phyloP scores from a whole-genome alignment of 164 flowering plant species.

The Santalum album region DNA sequence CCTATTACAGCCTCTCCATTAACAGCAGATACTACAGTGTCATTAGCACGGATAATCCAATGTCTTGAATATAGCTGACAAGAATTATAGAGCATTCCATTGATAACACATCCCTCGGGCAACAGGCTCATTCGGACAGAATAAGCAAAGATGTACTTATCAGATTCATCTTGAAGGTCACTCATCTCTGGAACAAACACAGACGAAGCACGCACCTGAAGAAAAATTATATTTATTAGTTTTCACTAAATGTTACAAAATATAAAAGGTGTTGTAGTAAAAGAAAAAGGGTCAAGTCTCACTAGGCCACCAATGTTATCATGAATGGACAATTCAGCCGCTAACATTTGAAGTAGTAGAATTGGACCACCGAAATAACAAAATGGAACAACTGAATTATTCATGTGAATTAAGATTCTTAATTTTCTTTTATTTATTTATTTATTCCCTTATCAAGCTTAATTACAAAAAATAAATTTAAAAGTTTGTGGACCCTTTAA shows the following conservation, averaged over 20 bases:
- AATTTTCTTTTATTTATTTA: too few relatives aligned
- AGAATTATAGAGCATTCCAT: slow-evolving; percentile 46
- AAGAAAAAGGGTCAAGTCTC: too few relatives aligned
- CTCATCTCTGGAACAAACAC: slow-evolving; percentile 70
- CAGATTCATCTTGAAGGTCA: slow-evolving; percentile 30
- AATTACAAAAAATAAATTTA: too few relatives aligned
- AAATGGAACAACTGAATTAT: too few relatives aligned
- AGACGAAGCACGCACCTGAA: slow-evolving; percentile 86
- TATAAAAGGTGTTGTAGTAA: not conserved
- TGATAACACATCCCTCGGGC: slow-evolving; percentile 47
- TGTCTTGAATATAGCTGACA: slow-evolving; percentile 82
- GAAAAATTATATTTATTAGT: slow-evolving; percentile 7
- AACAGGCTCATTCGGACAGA: slow-evolving; percentile 78
- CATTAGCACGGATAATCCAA: slow-evolving; percentile 67
- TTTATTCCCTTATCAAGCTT: too few relatives aligned
- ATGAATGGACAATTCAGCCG: too few relatives aligned
- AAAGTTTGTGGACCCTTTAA: too few relatives aligned
- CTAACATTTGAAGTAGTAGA: too few relatives aligned
- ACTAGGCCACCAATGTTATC: too few relatives aligned
- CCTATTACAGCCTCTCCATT: slow-evolving; percentile 85
- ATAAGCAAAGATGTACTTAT: slow-evolving; percentile 55
- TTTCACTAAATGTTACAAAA: not conserved
- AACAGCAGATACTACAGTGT: slow-evolving; percentile 37
- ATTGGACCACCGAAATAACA: too few relatives aligned
- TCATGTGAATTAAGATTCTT: too few relatives aligned